These are phyloP conservation scores for Dispira simplex DNA, from an alignment of 192 early-diverging fungal genomes.

Conservation along the genomic window DNA sequence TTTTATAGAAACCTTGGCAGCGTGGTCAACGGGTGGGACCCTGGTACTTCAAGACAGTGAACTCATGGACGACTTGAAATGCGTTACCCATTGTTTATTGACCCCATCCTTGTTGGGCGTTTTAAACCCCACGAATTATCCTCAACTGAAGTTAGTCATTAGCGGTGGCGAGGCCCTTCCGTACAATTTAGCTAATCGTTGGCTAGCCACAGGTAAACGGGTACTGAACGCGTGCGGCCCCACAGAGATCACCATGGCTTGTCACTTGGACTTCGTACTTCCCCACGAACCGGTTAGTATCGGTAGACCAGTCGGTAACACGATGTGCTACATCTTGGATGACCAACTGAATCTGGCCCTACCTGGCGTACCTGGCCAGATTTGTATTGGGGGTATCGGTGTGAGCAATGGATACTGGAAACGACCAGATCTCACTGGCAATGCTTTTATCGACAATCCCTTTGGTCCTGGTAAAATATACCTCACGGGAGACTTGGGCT, in stretches of 20 bases:
- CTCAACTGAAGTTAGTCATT: not conserved
- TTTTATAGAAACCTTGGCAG: constrained; percentile 9
- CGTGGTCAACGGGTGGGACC: constrained; percentile 10
- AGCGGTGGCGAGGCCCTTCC: constrained; percentile 11
- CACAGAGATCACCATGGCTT: constrained; percentile 17
- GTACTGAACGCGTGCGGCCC: constrained; percentile 21
- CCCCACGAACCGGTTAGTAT: not conserved
- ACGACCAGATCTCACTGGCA: no score
- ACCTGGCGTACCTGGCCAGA: no score
- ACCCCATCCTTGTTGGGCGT: not conserved
- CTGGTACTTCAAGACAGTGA: not conserved
- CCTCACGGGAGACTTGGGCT: not conserved
- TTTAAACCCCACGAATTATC: not conserved
- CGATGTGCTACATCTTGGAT: constrained; percentile 19
- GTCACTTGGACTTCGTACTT: not conserved
- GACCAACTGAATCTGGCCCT: no score
- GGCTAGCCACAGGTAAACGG: not conserved
- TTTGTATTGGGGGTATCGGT: no score
- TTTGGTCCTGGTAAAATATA: not conserved
- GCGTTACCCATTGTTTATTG: not conserved
- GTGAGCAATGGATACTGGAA: no score
- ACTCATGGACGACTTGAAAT: not conserved
- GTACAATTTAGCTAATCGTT: not conserved
- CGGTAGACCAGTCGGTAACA: no score
- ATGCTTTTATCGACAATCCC: no score